Conservation (phyloP, 495 filamentous ascomycete species). For the Penicillium alfredii region DNA sequence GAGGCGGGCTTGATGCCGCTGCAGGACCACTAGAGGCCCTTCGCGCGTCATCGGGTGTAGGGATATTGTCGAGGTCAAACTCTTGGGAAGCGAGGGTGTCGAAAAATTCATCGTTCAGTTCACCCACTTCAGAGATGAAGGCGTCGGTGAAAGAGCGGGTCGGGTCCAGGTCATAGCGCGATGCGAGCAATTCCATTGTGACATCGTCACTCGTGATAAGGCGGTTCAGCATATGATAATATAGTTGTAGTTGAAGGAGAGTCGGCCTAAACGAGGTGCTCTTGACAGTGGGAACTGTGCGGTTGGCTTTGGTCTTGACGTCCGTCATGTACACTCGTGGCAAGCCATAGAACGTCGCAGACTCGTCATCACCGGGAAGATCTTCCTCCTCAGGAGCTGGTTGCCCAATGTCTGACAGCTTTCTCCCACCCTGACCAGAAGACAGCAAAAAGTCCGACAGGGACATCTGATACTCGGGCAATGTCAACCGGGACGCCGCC, state of each 20-base stretch:
- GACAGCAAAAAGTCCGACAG: conserved; percentile 46
- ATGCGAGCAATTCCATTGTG: conserved; percentile 58
- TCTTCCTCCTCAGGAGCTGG: conserved; percentile 4
- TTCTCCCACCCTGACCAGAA: conserved; percentile 34
- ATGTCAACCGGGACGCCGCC: conserved; percentile 27
- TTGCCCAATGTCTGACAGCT: conserved; percentile 27
- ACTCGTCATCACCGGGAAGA: conserved; percentile 6
- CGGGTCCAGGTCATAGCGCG: conserved; percentile 61
- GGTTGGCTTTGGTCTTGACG: conserved; percentile 71
- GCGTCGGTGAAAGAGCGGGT: conserved; percentile 63
- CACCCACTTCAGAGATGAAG: conserved; percentile 74
- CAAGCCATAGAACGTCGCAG: conserved; percentile 23
- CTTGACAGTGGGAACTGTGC: conserved; percentile 53
- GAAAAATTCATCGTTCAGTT: conserved; percentile 55
- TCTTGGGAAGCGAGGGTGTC: conserved; percentile 33
- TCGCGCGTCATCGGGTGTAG: conserved; percentile 25
- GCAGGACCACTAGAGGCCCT: conserved; percentile 4
- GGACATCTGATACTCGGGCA: conserved; percentile 51
- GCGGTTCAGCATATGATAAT: conserved; percentile 75
- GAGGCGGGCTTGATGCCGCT: conserved; percentile 6
- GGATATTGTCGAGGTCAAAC: conserved; percentile 24
- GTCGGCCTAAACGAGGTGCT: conserved; percentile 68
- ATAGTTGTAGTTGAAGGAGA: conserved; percentile 81
- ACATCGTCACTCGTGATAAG: conserved; percentile 65
- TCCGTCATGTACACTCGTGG: conserved; percentile 71